A percentile compares a stretch with the other conserved stretches of the same genome.
These are phyloP conservation scores for Thelonectria discophora DNA, from an alignment of 2,329 filamentous ascomycete species.

Conservation along the genomic window DNA sequence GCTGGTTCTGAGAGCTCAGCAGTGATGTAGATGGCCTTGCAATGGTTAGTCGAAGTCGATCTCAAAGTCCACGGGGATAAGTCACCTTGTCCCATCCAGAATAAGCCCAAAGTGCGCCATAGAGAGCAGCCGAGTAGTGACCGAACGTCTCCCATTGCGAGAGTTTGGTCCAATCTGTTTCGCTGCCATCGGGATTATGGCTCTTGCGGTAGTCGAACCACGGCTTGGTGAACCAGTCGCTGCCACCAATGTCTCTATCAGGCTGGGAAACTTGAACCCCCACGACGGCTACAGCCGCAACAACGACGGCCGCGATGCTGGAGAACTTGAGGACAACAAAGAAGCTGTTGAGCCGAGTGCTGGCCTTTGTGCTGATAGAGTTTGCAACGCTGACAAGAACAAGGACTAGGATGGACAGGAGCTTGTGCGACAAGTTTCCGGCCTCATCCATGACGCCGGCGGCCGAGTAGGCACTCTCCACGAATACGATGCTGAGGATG, in stretches of 20 bases:
- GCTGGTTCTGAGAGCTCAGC: conserved; percentile 61
- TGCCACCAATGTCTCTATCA: conserved; percentile 52
- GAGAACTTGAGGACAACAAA: conserved; percentile 65
- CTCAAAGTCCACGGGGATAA: background rate
- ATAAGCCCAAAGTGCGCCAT: conserved; percentile 71
- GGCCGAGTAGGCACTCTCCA: conserved; percentile 66
- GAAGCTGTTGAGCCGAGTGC: conserved; percentile 63
- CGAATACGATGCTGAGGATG: conserved; percentile 71
- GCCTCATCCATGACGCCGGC: conserved; percentile 57
- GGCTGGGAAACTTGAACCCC: conserved; percentile 51
- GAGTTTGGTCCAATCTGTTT: conserved; percentile 59
- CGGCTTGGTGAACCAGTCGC: conserved; percentile 60
- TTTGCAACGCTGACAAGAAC: conserved; percentile 59
- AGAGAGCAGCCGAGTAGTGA: conserved; percentile 67
- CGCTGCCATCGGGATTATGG: conserved; percentile 58
- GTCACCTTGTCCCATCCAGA: conserved; percentile 72
- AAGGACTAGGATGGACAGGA: conserved; percentile 59
- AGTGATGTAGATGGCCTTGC: conserved; percentile 63
- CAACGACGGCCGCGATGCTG: conserved; percentile 57
- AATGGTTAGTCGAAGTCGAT: background rate
- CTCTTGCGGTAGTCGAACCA: conserved; percentile 66
- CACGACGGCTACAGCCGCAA: conserved; percentile 59
- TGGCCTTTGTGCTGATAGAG: conserved; percentile 64
- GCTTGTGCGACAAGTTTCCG: conserved; percentile 56
- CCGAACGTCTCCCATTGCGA: conserved; percentile 67